Base-by-base conservation (phyloP, 83 land plant genomes). In the Thuja plicata region DNA sequence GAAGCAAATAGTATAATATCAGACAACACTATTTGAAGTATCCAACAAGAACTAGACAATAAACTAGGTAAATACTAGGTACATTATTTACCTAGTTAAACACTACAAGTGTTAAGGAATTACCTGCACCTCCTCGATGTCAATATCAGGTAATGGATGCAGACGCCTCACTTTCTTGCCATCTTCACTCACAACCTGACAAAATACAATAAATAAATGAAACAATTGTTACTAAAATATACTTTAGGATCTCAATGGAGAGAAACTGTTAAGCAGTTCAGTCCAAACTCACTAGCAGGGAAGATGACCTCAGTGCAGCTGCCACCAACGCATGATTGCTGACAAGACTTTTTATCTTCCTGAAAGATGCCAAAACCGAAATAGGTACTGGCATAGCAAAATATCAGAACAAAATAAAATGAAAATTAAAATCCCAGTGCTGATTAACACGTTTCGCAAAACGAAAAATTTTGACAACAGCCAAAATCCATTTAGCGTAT, bases 111-210 rank as follows among this genome's bases (percentile, higher is more conserved):
- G 19, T 48, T 27, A 50, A 87, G n/a, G 52, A 24, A 88, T 19
- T 77, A 95, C 98, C 97, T 96, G 97, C 52, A 98, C 87, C 57
- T 98, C 99, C 83, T 98, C 99, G 87, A 91, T 93, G 87, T 97
- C 97, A 86, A 91, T 92, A 12, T 90, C 91, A 55, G 92, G 91
- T 24, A 96, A 87, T 74, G 99, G 99, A 45, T 94, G 93, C 32
- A 91, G 93, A 27, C 97, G 93, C 88, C 92, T 92, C 77, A 97
- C 97, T 80, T 94, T 95, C 88, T 96, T 96, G 41, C 96, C 97
- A 89, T 96, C 94, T 52, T 93, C 91, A 92, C 97, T 96, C 11
- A 97, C 97, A 87, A 95, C 96, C 99, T 97, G 88, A 24, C 66
- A 41, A 83, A 83, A 83, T 46, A 48, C 35, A 27, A 46, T 46